Percentiles rank a stretch among this genome's conserved stretches.
These are phyloP conservation scores for Pyrus pyrifolia DNA, from an alignment of 306 rosid species.

Conservation along the genomic window DNA sequence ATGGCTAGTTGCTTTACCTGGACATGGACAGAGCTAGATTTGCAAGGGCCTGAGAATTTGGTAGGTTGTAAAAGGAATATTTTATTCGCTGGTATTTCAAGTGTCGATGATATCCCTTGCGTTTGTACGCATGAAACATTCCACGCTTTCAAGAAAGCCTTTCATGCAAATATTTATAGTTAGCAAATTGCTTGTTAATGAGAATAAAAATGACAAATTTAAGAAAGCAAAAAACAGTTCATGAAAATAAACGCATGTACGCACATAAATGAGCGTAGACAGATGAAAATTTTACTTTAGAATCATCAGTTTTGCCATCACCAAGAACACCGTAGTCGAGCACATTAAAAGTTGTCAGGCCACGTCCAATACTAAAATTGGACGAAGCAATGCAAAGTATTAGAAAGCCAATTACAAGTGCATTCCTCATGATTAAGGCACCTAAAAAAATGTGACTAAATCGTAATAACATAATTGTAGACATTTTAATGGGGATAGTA, in stretches of 20 bases:
- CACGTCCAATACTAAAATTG: not conserved
- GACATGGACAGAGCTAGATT: slow-evolving; percentile 8
- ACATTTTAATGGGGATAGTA: no score
- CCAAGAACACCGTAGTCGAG: slow-evolving; percentile 30
- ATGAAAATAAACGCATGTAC: not conserved
- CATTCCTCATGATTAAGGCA: not conserved
- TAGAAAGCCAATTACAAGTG: not conserved
- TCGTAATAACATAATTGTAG: no score
- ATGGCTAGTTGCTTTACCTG: not conserved
- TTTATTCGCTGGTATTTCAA: slow-evolving; percentile 18
- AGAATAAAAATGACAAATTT: not conserved
- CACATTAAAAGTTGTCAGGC: slow-evolving; percentile 7
- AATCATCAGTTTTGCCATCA: slow-evolving; percentile 30
- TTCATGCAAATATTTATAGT: not conserved
- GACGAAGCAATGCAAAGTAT: not conserved
- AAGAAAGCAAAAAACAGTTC: no score
- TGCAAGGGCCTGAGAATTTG: slow-evolving; percentile 29
- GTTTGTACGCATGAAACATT: slow-evolving; percentile 18
- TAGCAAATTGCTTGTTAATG: not conserved
- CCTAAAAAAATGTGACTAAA: no score
- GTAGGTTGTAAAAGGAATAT: slow-evolving; percentile 7
- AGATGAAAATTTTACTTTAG: not conserved
- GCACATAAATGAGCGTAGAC: not conserved
- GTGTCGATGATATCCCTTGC: not conserved
- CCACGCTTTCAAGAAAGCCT: slow-evolving; percentile 37